phyloP scores from a whole-genome alignment of 208 protist genomes.

The Vickermania spadyakhi region DNA sequence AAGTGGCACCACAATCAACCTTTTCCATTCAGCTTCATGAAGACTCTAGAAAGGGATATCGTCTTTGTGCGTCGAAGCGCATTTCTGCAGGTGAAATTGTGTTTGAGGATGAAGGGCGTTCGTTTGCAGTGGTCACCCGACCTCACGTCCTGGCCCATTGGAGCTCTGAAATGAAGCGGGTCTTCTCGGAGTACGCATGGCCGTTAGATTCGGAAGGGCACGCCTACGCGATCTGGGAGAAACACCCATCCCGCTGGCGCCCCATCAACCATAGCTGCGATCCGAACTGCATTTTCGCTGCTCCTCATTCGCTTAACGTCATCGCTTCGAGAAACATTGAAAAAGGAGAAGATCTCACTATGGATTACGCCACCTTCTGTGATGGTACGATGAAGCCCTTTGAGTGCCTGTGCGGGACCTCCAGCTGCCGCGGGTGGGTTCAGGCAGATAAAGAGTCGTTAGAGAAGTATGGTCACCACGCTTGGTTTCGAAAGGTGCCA shows the following conservation, averaged over 20 bases:
- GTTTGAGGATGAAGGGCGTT: conserved; percentile 71
- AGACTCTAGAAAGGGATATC: conserved; percentile 46
- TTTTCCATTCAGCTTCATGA: conserved; percentile 26
- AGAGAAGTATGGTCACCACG: conserved; percentile 44
- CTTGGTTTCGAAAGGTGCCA: conserved; percentile 52
- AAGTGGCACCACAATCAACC: conserved; percentile 8
- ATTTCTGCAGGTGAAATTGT: conserved; percentile 47
- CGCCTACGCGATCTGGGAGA: conserved; percentile 81
- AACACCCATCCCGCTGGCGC: conserved; percentile 58
- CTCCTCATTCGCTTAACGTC: conserved; percentile 79
- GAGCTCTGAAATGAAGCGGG: conserved; percentile 27
- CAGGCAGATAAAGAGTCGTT: conserved; percentile 37
- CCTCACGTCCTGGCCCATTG: conserved; percentile 54
- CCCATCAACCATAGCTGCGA: conserved; percentile 87
- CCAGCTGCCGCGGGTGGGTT: conserved; percentile 51
- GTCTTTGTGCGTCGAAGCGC: conserved; percentile 36
- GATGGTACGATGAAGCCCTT: conserved; percentile 83
- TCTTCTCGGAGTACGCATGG: conserved; percentile 87
- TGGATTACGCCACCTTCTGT: conserved; percentile 89
- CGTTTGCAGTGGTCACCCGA: conserved; percentile 59
- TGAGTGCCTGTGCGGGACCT: conserved; percentile 55
- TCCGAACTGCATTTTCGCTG: conserved; percentile 74
- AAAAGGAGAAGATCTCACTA: conserved; percentile 67
- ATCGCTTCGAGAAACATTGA: conserved; percentile 57
- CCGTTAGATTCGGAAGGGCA: conserved; percentile 75